These are phyloP conservation scores for Acorus gramineus DNA, from an alignment of 106 monocot genomes.

Conservation along the genomic window DNA sequence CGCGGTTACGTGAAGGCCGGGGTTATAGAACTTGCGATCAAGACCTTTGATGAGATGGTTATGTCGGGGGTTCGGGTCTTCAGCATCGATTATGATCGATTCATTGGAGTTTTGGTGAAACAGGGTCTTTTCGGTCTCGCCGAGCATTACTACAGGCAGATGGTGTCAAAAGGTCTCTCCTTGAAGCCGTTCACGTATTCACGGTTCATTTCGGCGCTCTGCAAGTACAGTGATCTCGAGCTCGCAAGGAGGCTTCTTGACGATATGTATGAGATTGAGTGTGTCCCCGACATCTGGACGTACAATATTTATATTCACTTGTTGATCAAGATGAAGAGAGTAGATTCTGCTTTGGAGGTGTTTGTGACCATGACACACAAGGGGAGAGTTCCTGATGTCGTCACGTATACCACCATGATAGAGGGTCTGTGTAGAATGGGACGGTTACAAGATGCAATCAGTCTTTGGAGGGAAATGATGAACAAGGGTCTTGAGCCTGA, in stretches of 20 bases:
- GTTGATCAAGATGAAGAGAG: conserved; percentile 52
- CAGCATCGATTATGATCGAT: conserved; percentile 79
- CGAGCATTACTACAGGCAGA: conserved; percentile 46
- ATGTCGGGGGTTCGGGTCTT: conserved; percentile 60
- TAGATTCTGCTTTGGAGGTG: conserved; percentile 45
- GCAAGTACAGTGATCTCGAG: conserved; percentile 26
- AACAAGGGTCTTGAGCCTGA: conserved; percentile 47
- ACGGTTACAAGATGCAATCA: conserved; percentile 34
- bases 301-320: conserved; percentile 76
- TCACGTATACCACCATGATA: conserved; percentile 69
- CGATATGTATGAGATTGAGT: conserved; percentile 54
- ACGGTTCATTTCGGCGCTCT: conserved; percentile 66
- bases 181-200: conserved; percentile 86
- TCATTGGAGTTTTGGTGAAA: conserved; percentile 66
- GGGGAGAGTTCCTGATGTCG: conserved; percentile 61
- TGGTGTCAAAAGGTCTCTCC: conserved; percentile 45
- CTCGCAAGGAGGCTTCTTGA: conserved; percentile 48
- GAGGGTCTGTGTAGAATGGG: conserved; percentile 39
- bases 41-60: conserved; percentile 62
- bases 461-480: conserved; percentile 67
- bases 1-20: conserved; percentile 71
- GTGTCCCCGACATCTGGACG: conserved; percentile 83
- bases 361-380: conserved; percentile 41
- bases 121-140: conserved; percentile 55
- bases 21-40: conserved; percentile 39